Base-by-base conservation (phyloP, 2,329 filamentous ascomycete species). In the Penicillium nordicum region DNA sequence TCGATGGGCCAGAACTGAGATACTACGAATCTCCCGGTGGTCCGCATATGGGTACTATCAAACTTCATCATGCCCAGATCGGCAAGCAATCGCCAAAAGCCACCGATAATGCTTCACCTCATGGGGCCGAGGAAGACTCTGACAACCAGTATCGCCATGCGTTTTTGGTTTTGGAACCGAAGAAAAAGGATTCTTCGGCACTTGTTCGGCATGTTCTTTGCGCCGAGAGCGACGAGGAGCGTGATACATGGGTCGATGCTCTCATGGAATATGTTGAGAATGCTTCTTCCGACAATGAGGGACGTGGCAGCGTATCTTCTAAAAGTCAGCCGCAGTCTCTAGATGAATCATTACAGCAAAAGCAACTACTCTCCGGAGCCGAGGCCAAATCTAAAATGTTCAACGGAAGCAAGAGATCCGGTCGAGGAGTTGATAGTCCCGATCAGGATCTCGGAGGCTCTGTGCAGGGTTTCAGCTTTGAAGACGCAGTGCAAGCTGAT, bases 111-210 rank as follows among this genome's bases (percentile, higher is more conserved):
- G 81, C 84, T 32, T 86, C 88, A 14, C 84, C 87, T 5, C 81
- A 82, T n/a, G 79, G 80, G 11, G 63, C 59, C 23, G 81, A 84
- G 18, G 91, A 95, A 43, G 92, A 96, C 53, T 78, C 85, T 46
- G 94, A 97, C 58, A 95, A 95, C 68, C 91, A 97, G 72, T 99
- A 96, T 71, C 88, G 94, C 6, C 94, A 99, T 75, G 94, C 94
- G 0, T 99, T 99, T 76, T 79, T 97, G 44, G 89, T 99, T 52
- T 73, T 97, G 50, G 94, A 99, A 70, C 93, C 93, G 1, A 99
- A 99, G 79, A 91, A 92, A 74, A 97, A 96, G 74, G 94, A 99
- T 69, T 92, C 92, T 0, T 87, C 82, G 23, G 92, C 89, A 63
- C 83, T 93, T 51, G 90, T 97, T 25, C 90, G 93, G 62, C 94